Percentiles rank a stretch among this genome's conserved stretches.
These are phyloP conservation scores for Zygnema circumcarinatum DNA, from an alignment of 139 green algal species.

Conservation along the genomic window DNA sequence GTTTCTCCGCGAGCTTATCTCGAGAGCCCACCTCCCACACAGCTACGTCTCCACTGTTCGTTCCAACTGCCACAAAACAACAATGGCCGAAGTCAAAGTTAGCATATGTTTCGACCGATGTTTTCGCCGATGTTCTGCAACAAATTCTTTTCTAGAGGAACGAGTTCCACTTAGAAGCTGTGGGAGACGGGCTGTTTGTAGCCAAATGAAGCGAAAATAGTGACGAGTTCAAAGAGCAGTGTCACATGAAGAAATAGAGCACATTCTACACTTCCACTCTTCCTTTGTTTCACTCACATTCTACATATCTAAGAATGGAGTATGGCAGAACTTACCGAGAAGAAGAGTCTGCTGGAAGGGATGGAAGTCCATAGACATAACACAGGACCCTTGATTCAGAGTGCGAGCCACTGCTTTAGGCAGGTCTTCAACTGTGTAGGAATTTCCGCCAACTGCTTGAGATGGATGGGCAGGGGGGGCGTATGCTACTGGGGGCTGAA, in stretches of 20 bases:
- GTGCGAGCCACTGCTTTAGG: slow-evolving; percentile 40
- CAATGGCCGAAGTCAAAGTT: neutral
- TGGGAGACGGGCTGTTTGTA: too few relatives aligned
- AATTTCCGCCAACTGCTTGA: neutral
- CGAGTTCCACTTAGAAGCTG: too few relatives aligned
- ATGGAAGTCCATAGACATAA: slow-evolving; percentile 62
- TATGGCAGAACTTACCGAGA: slow-evolving; percentile 35
- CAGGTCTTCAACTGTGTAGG: slow-evolving; percentile 56
- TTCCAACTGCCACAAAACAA: slow-evolving; percentile 43
- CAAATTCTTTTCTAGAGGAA: too few relatives aligned
- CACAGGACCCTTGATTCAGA: slow-evolving; percentile 47
- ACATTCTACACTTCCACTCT: too few relatives aligned
- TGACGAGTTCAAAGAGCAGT: too few relatives aligned
- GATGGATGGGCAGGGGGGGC: neutral
- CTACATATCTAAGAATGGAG: neutral
- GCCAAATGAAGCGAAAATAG: too few relatives aligned
- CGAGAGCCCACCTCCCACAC: slow-evolving; percentile 53
- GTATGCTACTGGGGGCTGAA: neutral
- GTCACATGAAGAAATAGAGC: too few relatives aligned
- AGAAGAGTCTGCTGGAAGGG: slow-evolving; percentile 56
- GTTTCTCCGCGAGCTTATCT: slow-evolving; percentile 50
- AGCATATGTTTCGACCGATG: slow-evolving; percentile 4
- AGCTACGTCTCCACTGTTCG: slow-evolving; percentile 54
- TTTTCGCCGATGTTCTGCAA: too few relatives aligned
- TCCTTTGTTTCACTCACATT: too few relatives aligned